Percentiles rank a stretch among this genome's conserved stretches.
phyloP scores from a whole-genome alignment of 768 basidiomycete species.

The Suillus paluster region DNA sequence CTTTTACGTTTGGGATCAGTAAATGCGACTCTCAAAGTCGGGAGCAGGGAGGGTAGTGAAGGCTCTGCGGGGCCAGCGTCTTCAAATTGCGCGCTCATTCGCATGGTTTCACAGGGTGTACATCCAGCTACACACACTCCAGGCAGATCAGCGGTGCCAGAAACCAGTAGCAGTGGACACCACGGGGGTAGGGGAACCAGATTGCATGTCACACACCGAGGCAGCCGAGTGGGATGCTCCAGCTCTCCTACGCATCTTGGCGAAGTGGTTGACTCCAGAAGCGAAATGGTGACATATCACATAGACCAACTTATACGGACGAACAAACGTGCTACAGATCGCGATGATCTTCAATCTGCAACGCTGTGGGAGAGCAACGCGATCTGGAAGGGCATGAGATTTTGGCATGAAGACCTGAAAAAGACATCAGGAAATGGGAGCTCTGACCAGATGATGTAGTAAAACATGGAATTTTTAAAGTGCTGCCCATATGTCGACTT shows the following conservation, averaged over 20 bases:
- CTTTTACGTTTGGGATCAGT: not conserved
- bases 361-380: not conserved
- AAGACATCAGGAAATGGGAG: not conserved
- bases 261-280: not conserved
- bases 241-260: not conserved
- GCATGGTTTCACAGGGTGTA: not conserved
- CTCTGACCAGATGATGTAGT: not conserved
- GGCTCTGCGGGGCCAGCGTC: not conserved
- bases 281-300: not conserved
- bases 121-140: not conserved
- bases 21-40: not conserved
- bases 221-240: not conserved
- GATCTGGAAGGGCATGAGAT: conserved; percentile 4
- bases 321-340: not conserved
- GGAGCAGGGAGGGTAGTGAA: too few relatives aligned
- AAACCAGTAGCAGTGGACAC: too few relatives aligned
- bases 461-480: not conserved
- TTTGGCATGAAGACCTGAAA: conserved; percentile 1
- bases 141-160: not conserved
- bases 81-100: too few relatives aligned
- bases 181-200: not conserved
- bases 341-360: not conserved
- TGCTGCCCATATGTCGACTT: not conserved
- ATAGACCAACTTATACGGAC: conserved; percentile 2
- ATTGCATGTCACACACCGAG: not conserved